phyloP scores from a whole-genome alignment of 768 basidiomycete genomes.

The Hemileccinum impolitum region DNA sequence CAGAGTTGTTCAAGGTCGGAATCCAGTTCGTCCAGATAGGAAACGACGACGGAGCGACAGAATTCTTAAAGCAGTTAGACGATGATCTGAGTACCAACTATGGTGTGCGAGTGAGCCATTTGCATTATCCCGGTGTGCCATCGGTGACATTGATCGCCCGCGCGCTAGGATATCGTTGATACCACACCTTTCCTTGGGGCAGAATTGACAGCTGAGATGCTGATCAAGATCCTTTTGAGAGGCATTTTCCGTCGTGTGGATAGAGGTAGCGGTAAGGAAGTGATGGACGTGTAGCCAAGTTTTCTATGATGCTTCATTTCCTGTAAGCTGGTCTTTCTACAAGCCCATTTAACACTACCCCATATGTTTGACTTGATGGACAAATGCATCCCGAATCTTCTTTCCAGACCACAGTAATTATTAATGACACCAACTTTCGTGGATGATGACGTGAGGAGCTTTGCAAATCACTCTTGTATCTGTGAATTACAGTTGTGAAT shows the following conservation, averaged over 20 bases:
- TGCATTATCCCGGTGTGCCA: too few relatives aligned
- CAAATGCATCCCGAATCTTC: too few relatives aligned
- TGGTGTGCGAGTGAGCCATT: slow-evolving; percentile 41
- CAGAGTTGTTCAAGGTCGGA: slow-evolving; percentile 43
- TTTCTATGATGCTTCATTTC: not conserved
- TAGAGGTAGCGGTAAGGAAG: slow-evolving; percentile 23
- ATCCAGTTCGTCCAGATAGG: slow-evolving; percentile 77
- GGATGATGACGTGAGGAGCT: too few relatives aligned
- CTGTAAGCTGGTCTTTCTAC: not conserved
- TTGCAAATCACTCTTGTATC: too few relatives aligned
- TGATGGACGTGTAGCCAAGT: slow-evolving; percentile 16
- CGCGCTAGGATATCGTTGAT: slow-evolving; percentile 64
- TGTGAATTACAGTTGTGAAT: too few relatives aligned
- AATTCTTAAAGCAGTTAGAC: slow-evolving; percentile 53
- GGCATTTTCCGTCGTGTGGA: slow-evolving; percentile 61
- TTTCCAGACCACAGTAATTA: too few relatives aligned
- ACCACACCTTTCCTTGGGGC: slow-evolving; percentile 53
- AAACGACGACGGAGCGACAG: slow-evolving; percentile 35
- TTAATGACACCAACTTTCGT: too few relatives aligned
- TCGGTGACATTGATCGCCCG: not conserved
- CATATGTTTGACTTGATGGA: too few relatives aligned
- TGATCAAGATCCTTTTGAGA: slow-evolving; percentile 64
- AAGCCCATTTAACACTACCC: too few relatives aligned
- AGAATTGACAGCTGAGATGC: slow-evolving; percentile 41
- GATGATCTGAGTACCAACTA: slow-evolving; percentile 45